Percentiles rank a stretch among this genome's conserved stretches.
Conservation (phyloP, 192 early-diverging fungal genomes). For the Geranomyces michiganensis region DNA sequence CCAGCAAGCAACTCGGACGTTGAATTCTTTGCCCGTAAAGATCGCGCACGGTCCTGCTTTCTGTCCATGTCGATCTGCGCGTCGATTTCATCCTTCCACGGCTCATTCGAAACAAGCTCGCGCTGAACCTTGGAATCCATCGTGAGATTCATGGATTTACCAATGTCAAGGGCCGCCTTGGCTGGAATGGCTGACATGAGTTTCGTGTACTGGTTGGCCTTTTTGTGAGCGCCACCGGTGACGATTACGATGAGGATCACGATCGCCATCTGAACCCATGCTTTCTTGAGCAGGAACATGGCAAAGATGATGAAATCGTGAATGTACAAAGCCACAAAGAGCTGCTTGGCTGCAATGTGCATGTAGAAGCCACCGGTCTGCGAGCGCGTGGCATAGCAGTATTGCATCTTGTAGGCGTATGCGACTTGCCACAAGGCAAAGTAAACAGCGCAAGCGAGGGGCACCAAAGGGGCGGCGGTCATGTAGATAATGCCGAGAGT, state of each 20-base stretch:
- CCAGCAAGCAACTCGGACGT: slow-evolving; percentile 7
- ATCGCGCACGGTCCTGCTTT: not conserved
- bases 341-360: slow-evolving; percentile 29
- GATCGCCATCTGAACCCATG: slow-evolving; percentile 45
- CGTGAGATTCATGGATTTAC: not conserved
- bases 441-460: slow-evolving; percentile 70
- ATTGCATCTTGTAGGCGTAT: slow-evolving; percentile 75
- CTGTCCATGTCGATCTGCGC: not conserved
- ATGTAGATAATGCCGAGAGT: slow-evolving; percentile 72
- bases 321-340: slow-evolving; percentile 50
- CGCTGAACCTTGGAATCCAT: slow-evolving; percentile 15
- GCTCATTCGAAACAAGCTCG: slow-evolving; percentile 20
- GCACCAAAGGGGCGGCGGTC: slow-evolving; percentile 72
- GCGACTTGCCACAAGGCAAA: slow-evolving; percentile 72
- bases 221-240: slow-evolving; percentile 48
- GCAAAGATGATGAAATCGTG: slow-evolving; percentile 70
- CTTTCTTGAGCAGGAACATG: slow-evolving; percentile 63
- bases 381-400: slow-evolving; percentile 16
- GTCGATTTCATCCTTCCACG: slow-evolving; percentile 27
- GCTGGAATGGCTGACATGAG: slow-evolving; percentile 43
- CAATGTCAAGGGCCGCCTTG: slow-evolving; percentile 28
- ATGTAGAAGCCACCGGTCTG: slow-evolving; percentile 33
- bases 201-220: slow-evolving; percentile 56
- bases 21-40: not conserved
- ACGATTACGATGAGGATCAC: slow-evolving; percentile 43